Percentiles rank a stretch among this genome's conserved stretches.
Conservation (phyloP, 2,329 filamentous ascomycete genomes). For the Scedosporium minutisporum region DNA sequence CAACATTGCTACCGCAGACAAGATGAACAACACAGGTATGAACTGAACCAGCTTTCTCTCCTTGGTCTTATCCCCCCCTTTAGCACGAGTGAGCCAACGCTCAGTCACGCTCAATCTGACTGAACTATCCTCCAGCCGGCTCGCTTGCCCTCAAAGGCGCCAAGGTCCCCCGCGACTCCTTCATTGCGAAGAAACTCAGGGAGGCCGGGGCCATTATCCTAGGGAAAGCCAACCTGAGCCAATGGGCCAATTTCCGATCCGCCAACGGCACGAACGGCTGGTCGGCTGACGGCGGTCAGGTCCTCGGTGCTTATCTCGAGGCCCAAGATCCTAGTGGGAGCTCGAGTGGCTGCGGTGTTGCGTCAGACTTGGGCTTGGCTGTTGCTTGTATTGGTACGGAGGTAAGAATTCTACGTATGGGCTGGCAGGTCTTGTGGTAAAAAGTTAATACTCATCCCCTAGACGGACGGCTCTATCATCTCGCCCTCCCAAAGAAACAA, state of each 20-base stretch:
- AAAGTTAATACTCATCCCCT: constrained; percentile 28
- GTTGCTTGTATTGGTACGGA: constrained; percentile 51
- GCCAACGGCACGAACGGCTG: constrained; percentile 51
- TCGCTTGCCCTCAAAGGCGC: constrained; percentile 49
- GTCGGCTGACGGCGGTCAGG: constrained; percentile 54
- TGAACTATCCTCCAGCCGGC: constrained; percentile 26
- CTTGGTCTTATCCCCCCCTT: neutral
- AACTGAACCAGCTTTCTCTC: neutral
- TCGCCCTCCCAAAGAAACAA: constrained; percentile 45
- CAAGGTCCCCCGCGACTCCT: constrained; percentile 44
- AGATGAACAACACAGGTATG: constrained; percentile 44
- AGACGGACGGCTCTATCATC: constrained; percentile 56
- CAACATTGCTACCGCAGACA: constrained; percentile 52
- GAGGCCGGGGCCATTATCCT: constrained; percentile 51
- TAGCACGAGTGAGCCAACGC: no score
- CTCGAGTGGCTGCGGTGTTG: constrained; percentile 52
- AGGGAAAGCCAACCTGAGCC: constrained; percentile 52
- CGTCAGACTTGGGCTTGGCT: constrained; percentile 48
- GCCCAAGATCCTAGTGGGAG: constrained; percentile 52
- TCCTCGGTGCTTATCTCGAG: constrained; percentile 48
- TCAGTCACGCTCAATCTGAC: neutral
- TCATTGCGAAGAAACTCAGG: constrained; percentile 46
- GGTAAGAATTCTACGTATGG: constrained; percentile 31
- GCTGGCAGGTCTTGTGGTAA: no score
- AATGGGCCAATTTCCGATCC: constrained; percentile 55